Conservation (phyloP, 306 rosid genomes). For the Castanea mollissima region DNA sequence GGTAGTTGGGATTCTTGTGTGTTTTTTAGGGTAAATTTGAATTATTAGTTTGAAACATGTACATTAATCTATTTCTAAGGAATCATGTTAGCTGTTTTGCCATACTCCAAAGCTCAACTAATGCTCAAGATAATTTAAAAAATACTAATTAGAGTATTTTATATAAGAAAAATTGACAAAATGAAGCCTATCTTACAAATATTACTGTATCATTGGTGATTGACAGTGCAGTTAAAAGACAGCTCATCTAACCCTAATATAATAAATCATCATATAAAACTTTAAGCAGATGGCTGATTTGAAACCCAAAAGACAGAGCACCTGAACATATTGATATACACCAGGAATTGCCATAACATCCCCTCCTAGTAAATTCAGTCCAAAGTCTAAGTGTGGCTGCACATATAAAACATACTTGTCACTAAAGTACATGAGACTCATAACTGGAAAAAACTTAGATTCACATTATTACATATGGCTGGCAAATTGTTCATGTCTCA, state of each 20-base stretch:
- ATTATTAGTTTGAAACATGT: background rate
- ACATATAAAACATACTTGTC: background rate
- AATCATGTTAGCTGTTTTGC: background rate
- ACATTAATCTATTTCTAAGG: background rate
- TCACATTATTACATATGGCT: background rate
- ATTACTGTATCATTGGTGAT: background rate
- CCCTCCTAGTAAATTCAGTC: conserved; percentile 27
- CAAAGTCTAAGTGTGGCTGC: conserved; percentile 38
- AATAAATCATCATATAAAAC: background rate
- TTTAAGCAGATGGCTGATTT: background rate
- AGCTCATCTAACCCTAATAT: background rate
- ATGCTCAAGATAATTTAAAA: conserved; percentile 1
- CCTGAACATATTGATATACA: conserved; percentile 29
- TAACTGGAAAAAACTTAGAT: background rate
- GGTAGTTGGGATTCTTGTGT: background rate
- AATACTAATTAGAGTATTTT: background rate
- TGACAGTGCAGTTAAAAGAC: background rate
- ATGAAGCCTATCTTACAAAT: background rate
- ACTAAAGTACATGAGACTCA: background rate
- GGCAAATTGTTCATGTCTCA: background rate
- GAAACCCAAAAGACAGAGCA: background rate
- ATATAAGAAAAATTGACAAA: background rate
- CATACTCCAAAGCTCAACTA: conserved; percentile 6
- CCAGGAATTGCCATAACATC: conserved; percentile 37
- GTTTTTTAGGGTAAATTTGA: background rate